These are phyloP conservation scores for Cerioporus squamosus DNA, from an alignment of 1,284 basidiomycete species.

Conservation along the genomic window DNA sequence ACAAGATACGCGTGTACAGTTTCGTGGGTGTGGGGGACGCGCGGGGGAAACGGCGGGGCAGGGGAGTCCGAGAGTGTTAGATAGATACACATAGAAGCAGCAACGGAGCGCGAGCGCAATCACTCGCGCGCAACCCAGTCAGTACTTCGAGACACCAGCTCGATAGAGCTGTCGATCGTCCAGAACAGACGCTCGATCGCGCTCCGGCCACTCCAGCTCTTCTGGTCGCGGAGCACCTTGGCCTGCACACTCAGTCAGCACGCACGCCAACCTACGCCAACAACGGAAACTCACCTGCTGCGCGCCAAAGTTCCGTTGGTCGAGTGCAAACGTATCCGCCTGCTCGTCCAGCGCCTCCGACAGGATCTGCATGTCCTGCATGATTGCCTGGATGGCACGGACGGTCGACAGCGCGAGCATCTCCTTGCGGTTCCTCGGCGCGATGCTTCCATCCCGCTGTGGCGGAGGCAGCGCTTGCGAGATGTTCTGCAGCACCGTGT, in stretches of 20 bases:
- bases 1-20: not conserved
- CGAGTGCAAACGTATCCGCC: slow-evolving; percentile 87
- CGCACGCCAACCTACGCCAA: not conserved
- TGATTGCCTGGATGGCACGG: slow-evolving; percentile 78
- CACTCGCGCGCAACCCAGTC: slow-evolving; percentile 84
- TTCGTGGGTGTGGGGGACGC: not conserved
- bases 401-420: slow-evolving; percentile 70
- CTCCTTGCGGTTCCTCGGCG: slow-evolving; percentile 74
- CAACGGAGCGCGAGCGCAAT: slow-evolving; percentile 22
- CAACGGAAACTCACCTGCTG: slow-evolving; percentile 71
- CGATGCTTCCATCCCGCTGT: slow-evolving; percentile 41
- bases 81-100: slow-evolving; percentile 12
- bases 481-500: slow-evolving; percentile 83
- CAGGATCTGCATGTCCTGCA: slow-evolving; percentile 84
- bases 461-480: slow-evolving; percentile 65
- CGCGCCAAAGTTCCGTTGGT: slow-evolving; percentile 90
- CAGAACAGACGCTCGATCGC: slow-evolving; percentile 89
- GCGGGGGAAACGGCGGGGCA: not conserved
- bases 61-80: not conserved
- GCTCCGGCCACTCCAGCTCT: slow-evolving; percentile 88
- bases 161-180: slow-evolving; percentile 85
- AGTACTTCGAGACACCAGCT: slow-evolving; percentile 78
- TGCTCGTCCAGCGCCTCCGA: slow-evolving; percentile 88
- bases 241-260: slow-evolving; percentile 53
- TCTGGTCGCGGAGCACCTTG: slow-evolving; percentile 91